Percentiles rank a stretch among this genome's conserved stretches.
Conservation (phyloP, 2,329 filamentous ascomycete genomes). For the Stagonosporopsis vannaccii region DNA sequence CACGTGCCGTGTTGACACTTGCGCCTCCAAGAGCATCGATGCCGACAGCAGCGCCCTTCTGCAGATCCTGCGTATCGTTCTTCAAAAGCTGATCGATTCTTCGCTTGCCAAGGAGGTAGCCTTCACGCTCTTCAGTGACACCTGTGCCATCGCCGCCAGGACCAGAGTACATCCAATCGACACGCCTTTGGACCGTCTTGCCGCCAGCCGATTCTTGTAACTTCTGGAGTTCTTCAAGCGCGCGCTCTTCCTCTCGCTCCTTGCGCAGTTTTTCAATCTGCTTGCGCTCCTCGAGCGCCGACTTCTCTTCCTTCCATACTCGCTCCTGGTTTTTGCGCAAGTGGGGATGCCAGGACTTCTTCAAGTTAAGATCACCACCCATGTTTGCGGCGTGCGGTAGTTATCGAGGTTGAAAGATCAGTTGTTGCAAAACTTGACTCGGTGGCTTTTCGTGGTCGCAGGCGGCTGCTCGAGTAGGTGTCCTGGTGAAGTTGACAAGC, state of each 20-base stretch:
- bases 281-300: conserved; percentile 93
- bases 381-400: conserved; percentile 62
- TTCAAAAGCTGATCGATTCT: conserved; percentile 88
- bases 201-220: conserved; percentile 90
- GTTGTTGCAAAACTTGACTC: not conserved
- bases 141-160: conserved; percentile 75
- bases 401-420: not conserved
- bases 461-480: not conserved
- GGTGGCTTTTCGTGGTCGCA: not conserved
- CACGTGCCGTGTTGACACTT: conserved; percentile 74
- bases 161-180: conserved; percentile 98
- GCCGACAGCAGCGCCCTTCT: conserved; percentile 64
- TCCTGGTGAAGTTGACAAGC: not conserved
- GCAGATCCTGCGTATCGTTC: conserved; percentile 75
- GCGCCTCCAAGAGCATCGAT: conserved; percentile 63
- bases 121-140: conserved; percentile 84
- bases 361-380: conserved; percentile 95
- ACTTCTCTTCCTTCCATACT: conserved; percentile 91
- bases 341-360: conserved; percentile 87
- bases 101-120: conserved; percentile 89
- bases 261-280: conserved; percentile 89
- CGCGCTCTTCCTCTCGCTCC: conserved; percentile 91
- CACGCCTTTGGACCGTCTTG: conserved; percentile 77
- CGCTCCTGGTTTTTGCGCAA: conserved; percentile 88
- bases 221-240: conserved; percentile 88